phyloP scores from a whole-genome alignment of 257 asterid genomes.

The Solanum piurae region DNA sequence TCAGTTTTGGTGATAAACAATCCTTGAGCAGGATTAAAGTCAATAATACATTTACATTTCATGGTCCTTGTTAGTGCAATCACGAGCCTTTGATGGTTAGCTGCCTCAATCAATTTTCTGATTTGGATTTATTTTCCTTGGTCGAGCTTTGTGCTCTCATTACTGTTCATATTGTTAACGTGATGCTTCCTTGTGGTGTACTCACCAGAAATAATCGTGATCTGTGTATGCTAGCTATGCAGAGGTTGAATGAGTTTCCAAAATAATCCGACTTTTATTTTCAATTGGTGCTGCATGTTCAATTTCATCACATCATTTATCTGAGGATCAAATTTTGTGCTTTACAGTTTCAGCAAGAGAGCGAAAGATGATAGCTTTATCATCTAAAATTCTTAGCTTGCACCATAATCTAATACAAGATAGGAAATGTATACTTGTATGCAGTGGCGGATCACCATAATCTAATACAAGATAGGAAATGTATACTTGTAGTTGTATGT shows the following conservation, averaged over 20 bases:
- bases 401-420: background rate
- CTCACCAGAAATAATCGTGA: background rate
- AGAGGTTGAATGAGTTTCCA: background rate
- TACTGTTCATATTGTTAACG: background rate
- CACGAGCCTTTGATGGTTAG: background rate
- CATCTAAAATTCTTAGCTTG: background rate
- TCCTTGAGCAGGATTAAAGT: conserved; percentile 14
- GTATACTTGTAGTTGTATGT: too few relatives aligned
- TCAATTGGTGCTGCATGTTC: background rate
- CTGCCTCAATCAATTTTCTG: background rate
- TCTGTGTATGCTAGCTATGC: background rate
- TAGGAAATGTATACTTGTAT: too few relatives aligned
- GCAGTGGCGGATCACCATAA: background rate
- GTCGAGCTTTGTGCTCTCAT: background rate
- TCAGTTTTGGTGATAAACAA: conserved; percentile 20
- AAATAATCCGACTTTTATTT: background rate
- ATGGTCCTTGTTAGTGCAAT: background rate
- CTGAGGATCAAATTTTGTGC: background rate
- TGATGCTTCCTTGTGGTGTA: background rate
- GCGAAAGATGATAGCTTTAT: background rate
- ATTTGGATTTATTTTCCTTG: background rate
- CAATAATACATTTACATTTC: conserved; percentile 11
- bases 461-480: background rate
- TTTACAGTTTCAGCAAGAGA: background rate
- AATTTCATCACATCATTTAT: background rate